These are phyloP conservation scores for Solanum tarapatanum DNA, from an alignment of 257 asterid species.

Conservation along the genomic window DNA sequence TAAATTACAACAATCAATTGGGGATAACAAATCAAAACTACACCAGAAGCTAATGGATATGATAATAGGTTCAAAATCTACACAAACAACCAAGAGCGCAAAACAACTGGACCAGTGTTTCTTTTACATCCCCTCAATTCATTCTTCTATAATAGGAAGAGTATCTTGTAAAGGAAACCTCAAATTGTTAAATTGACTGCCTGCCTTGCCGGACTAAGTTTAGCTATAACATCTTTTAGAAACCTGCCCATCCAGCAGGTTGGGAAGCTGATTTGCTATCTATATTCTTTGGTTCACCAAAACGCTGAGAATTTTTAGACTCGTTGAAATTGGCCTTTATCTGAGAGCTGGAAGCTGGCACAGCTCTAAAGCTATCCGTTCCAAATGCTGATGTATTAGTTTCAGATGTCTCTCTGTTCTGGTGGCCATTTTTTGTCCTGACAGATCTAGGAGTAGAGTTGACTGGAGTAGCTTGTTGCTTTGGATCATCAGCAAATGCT, in stretches of 20 bases:
- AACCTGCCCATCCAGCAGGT: conserved; percentile 99
- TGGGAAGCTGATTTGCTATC: conserved; percentile 48
- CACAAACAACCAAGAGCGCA: not conserved
- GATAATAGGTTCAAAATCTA: not conserved
- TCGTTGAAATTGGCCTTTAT: conserved; percentile 28
- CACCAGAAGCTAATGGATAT: not conserved
- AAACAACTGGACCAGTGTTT: not conserved
- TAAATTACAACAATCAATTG: not conserved
- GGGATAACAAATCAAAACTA: not conserved
- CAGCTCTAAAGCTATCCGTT: conserved; percentile 66
- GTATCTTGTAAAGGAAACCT: not conserved
- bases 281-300: conserved; percentile 38
- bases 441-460: conserved; percentile 44
- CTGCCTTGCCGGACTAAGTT: not conserved
- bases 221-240: conserved; percentile 8
- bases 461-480: conserved; percentile 21
- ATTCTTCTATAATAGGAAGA: not conserved
- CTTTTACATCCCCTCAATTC: not conserved
- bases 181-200: not conserved
- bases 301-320: conserved; percentile 20
- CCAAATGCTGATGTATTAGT: conserved; percentile 58
- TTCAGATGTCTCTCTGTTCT: conserved; percentile 30
- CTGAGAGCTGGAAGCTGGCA: conserved; percentile 43
- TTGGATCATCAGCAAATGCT: conserved; percentile 55
- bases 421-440: conserved; percentile 56